phyloP scores from a whole-genome alignment of 78 protist genomes.

The Dictyostelium capitatum region DNA sequence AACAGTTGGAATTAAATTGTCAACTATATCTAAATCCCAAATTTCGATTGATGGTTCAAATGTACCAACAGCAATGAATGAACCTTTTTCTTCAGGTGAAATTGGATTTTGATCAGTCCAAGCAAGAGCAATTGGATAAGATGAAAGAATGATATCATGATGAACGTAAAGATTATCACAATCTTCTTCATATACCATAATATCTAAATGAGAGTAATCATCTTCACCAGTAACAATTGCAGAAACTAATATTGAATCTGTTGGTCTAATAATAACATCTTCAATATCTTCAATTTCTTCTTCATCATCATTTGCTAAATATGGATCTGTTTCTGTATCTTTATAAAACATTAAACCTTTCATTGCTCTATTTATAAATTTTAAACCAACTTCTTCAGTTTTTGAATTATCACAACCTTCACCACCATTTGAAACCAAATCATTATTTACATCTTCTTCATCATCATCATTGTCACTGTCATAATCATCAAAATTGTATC shows the following conservation, averaged over 20 bases:
- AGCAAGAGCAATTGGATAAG: conserved; percentile 88
- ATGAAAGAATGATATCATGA: conserved; percentile 89
- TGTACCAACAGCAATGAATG: conserved; percentile 92
- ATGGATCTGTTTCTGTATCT: conserved; percentile 43
- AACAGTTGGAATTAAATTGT: conserved; percentile 80
- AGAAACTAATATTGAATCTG: conserved; percentile 80
- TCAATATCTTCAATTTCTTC: conserved; percentile 80
- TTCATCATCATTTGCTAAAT: conserved; percentile 19
- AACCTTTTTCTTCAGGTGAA: conserved; percentile 57
- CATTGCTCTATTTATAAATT: conserved; percentile 51
- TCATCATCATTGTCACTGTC: conserved; percentile 41
- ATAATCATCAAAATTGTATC: conserved; percentile 56
- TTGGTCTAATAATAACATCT: conserved; percentile 76
- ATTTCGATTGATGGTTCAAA: conserved; percentile 91
- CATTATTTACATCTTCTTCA: background rate
- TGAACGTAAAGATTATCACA: conserved; percentile 89
- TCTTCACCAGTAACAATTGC: conserved; percentile 85
- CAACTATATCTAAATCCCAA: conserved; percentile 93
- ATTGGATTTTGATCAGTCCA: conserved; percentile 86
- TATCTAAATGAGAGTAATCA: conserved; percentile 81
- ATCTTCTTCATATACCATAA: conserved; percentile 88
- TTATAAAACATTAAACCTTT: conserved; percentile 42
- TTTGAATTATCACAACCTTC: background rate
- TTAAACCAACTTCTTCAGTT: conserved; percentile 26
- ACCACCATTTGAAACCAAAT: background rate